Evolutionary conservation across 164 flowering plant genomes (phyloP), one percentile per base, ranked within the genome.

Genomic region (Nymphaea colorata): DNA sequence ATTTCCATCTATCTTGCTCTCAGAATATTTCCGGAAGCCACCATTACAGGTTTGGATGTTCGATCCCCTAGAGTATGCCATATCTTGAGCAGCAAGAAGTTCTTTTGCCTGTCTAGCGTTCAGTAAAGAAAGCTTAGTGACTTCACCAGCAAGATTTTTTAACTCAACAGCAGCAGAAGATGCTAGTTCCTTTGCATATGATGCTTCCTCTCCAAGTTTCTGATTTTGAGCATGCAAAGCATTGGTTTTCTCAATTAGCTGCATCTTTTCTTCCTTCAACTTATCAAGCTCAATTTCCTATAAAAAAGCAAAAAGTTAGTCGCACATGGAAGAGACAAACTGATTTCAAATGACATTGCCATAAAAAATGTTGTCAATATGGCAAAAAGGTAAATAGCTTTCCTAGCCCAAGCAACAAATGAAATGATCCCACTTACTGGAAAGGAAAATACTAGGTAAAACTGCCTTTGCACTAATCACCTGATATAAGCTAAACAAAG

Each of bases 161-260:
- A 95, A 78, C 79, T 92, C 98, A 59, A 89, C 88, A n/a, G 99
- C 99, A 64, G 99, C 99, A 79, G 99, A 98, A 79, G 99, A 95
- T 1, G 99, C 99, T 64, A 95, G 72, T 78, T 95, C 97, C 76
- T 95, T 95, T 17, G 99, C 99, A 76, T 95, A 95, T 53, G 96
- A 89, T 69, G 99, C 93, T 81, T 95, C 99, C 76, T 95, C 99
- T 61, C 93, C 84, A 67, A 95, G 65, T 76, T 88, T 95, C 69
- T 86, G 93, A 72, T 92, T 95, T 77, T 90, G 99, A 3, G 91
- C 93, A 47, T 76, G 86, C 59, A 95, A 72, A 44, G 91, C 97
- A 79, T 90, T 90, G 68, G 86, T 90, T 72, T 90, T 96, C 67
- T 93, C 99, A 17, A 82, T 72, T 64, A 84, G 74, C 64, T 86